A percentile compares a stretch with the other conserved stretches of the same genome.
These are phyloP conservation scores for Podosphaera leucotricha DNA, from an alignment of 2,329 filamentous ascomycete species.

Conservation along the genomic window DNA sequence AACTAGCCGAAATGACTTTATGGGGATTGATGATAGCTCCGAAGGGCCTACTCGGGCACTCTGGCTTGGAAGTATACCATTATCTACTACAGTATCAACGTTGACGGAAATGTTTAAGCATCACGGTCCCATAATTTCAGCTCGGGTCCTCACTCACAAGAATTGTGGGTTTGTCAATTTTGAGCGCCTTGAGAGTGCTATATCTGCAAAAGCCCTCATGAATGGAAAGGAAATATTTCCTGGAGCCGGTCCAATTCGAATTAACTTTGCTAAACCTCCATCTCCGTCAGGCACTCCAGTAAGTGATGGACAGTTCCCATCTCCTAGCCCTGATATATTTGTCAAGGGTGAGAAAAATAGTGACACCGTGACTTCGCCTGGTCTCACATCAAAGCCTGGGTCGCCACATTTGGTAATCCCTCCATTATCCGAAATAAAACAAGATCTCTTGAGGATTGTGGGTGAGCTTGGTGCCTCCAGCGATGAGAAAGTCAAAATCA, in stretches of 20 bases:
- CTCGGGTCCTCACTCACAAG: conserved; percentile 87
- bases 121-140: conserved; percentile 80
- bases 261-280: conserved; percentile 92
- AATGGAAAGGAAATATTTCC: conserved; percentile 98
- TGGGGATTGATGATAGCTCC: conserved; percentile 57
- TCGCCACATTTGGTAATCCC: conserved; percentile 40
- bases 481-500: conserved; percentile 53
- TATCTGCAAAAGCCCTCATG: conserved; percentile 65
- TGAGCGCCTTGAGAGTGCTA: conserved; percentile 70
- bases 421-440: conserved; percentile 51
- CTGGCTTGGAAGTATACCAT: conserved; percentile 94
- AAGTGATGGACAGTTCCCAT: conserved; percentile 67
- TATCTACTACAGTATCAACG: conserved; percentile 88
- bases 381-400: conserved; percentile 19
- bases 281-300: conserved; percentile 77
- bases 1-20: conserved; percentile 40
- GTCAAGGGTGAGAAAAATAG: conserved; percentile 24
- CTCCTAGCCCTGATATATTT: conserved; percentile 75
- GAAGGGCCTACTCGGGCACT: conserved; percentile 81
- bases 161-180: conserved; percentile 99
- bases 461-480: conserved; percentile 67
- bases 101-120: conserved; percentile 83
- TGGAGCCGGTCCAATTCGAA: conserved; percentile 77
- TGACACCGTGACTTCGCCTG: conserved; percentile 17
- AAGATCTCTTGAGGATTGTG: conserved; percentile 68